Conservation (phyloP, 2,329 filamentous ascomycete species). For the Exophiala calicioides region DNA sequence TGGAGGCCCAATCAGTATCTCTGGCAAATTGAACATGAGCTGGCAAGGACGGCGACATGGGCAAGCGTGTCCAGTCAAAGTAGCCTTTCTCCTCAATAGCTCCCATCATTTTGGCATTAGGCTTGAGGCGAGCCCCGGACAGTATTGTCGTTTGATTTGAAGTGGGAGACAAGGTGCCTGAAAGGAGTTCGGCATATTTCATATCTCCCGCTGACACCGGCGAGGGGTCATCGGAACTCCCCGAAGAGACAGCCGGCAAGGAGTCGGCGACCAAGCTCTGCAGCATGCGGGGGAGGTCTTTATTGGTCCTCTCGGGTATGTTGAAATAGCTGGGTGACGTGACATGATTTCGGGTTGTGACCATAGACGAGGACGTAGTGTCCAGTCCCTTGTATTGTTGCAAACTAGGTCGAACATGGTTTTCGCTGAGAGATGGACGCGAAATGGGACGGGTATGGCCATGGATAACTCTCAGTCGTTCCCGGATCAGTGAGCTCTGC, state of each 20-base stretch:
- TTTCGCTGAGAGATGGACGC: slow-evolving; percentile 34
- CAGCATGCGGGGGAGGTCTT: slow-evolving; percentile 10
- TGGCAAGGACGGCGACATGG: slow-evolving; percentile 63
- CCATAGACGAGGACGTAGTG: slow-evolving; percentile 25
- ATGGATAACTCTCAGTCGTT: slow-evolving; percentile 68
- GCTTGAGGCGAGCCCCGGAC: slow-evolving; percentile 1
- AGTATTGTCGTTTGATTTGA: slow-evolving; percentile 4
- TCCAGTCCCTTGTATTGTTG: slow-evolving; percentile 39
- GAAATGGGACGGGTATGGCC: slow-evolving; percentile 41
- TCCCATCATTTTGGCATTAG: slow-evolving; percentile 38
- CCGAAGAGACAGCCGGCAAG: slow-evolving; percentile 7
- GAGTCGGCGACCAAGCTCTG: slow-evolving; percentile 11
- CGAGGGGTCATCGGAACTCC: slow-evolving; percentile 4
- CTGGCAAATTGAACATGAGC: slow-evolving; percentile 72
- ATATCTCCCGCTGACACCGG: slow-evolving; percentile 12
- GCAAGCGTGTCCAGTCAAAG: slow-evolving; percentile 80
- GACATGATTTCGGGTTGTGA: slow-evolving; percentile 25
- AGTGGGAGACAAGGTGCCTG: slow-evolving; percentile 7
- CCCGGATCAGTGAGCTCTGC: slow-evolving; percentile 69
- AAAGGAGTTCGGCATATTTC: slow-evolving; percentile 17
- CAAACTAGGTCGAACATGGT: slow-evolving; percentile 29
- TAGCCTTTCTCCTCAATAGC: slow-evolving; percentile 50
- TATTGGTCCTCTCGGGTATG: slow-evolving; percentile 9
- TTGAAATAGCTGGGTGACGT: slow-evolving; percentile 27
- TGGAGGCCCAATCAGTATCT: slow-evolving; percentile 71